Conservation (phyloP, 2,329 filamentous ascomycete species). For the Xylogone sp. region DNA sequence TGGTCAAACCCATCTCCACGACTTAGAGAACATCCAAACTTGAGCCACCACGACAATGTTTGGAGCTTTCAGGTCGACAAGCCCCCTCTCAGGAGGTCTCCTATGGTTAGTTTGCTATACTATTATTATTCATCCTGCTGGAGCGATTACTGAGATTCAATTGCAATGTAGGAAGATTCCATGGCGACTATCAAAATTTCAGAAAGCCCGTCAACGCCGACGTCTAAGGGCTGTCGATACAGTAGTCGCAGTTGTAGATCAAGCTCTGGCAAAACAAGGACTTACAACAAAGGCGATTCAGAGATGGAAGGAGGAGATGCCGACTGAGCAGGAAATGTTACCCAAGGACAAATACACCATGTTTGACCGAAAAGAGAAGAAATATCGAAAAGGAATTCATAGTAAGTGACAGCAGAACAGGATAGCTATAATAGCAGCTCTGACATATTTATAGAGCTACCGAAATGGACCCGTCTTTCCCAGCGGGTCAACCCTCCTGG, state of each 20-base stretch:
- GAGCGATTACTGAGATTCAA: slow-evolving; percentile 1
- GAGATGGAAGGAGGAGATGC: slow-evolving; percentile 94
- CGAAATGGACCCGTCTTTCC: slow-evolving; percentile 93
- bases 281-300: slow-evolving; percentile 73
- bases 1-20: not conserved
- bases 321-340: slow-evolving; percentile 90
- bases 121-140: slow-evolving; percentile 1
- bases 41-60: slow-evolving; percentile 59
- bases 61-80: slow-evolving; percentile 76
- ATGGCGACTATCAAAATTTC: slow-evolving; percentile 88
- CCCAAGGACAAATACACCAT: slow-evolving; percentile 97
- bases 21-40: not conserved
- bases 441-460: slow-evolving; percentile 54
- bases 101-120: slow-evolving; percentile 59
- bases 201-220: slow-evolving; percentile 82
- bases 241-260: slow-evolving; percentile 79
- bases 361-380: slow-evolving; percentile 94
- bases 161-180: slow-evolving; percentile 72
- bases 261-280: slow-evolving; percentile 70
- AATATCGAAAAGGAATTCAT: slow-evolving; percentile 94
- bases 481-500: slow-evolving; percentile 92
- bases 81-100: slow-evolving; percentile 72
- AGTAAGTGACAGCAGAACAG: slow-evolving; percentile 54
- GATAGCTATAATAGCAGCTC: slow-evolving; percentile 4
- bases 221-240: slow-evolving; percentile 81